These are phyloP conservation scores for Pueraria montana DNA, from an alignment of 306 rosid genomes.

Conservation along the genomic window DNA sequence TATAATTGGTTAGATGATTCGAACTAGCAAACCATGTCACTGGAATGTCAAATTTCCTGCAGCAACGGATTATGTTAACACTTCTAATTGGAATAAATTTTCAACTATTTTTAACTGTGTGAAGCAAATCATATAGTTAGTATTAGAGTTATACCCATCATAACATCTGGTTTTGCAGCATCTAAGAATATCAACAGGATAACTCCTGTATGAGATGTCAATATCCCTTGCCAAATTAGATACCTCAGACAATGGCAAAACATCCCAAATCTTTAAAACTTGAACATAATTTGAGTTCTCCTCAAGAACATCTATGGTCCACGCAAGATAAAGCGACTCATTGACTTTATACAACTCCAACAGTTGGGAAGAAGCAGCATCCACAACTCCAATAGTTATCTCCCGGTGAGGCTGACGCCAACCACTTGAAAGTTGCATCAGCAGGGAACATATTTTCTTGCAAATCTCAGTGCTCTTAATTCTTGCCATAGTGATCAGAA, in stretches of 20 bases:
- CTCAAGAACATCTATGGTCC: conserved; percentile 58
- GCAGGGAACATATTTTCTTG: conserved; percentile 49
- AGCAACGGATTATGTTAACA: conserved; percentile 10
- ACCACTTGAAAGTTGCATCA: conserved; percentile 65
- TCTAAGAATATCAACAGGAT: conserved; percentile 48
- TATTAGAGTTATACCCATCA: conserved; percentile 53
- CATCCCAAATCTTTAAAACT: conserved; percentile 63
- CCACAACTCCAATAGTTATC: conserved; percentile 34
- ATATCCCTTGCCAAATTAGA: conserved; percentile 47
- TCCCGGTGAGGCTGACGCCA: conserved; percentile 53
- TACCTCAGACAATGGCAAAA: conserved; percentile 50
- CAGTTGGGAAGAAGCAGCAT: conserved; percentile 47
- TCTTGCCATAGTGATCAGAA: conserved; percentile 49
- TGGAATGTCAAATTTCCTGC: conserved; percentile 52
- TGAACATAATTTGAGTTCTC: conserved; percentile 54
- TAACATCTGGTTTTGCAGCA: conserved; percentile 49
- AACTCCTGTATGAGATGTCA: conserved; percentile 42
- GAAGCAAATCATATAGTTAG: conserved; percentile 34
- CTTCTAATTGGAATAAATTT: background rate
- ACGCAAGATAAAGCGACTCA: conserved; percentile 53
- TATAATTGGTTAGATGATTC: conserved; percentile 26
- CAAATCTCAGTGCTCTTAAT: conserved; percentile 43
- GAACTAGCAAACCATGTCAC: conserved; percentile 35
- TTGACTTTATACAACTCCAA: conserved; percentile 59
- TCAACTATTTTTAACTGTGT: conserved; percentile 8